Percentiles rank a stretch among this genome's conserved stretches.
Evolutionary conservation across 2,329 filamentous ascomycete genomes (phyloP).

Genomic region (Dactylellina drechsleri): DNA sequence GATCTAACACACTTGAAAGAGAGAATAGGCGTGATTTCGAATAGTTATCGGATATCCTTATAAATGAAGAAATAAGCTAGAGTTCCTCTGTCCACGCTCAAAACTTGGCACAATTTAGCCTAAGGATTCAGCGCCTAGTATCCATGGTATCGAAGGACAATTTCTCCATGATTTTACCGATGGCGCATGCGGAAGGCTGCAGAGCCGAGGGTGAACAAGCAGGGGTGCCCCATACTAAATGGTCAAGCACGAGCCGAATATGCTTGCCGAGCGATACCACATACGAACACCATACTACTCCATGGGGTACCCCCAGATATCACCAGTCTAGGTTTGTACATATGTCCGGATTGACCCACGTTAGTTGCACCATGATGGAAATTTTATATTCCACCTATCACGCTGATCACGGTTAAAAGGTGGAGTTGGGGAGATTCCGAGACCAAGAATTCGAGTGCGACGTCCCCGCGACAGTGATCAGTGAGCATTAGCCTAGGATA

Average conservation of each 20-base stretch:
- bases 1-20: too few relatives aligned
- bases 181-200: constrained; percentile 16
- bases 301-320: constrained; percentile 13
- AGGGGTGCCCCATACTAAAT: constrained; percentile 20
- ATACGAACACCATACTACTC: constrained; percentile 8
- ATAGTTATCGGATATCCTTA: too few relatives aligned
- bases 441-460: not conserved
- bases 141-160: not conserved
- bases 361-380: constrained; percentile 29
- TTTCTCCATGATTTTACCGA: not conserved
- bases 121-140: too few relatives aligned
- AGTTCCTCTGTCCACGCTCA: too few relatives aligned
- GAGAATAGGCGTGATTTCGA: too few relatives aligned
- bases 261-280: constrained; percentile 7
- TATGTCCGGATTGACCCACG: constrained; percentile 39
- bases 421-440: too few relatives aligned
- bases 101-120: too few relatives aligned
- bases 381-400: constrained; percentile 40
- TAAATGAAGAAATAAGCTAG: too few relatives aligned
- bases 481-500: constrained; percentile 13
- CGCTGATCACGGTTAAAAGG: constrained; percentile 22
- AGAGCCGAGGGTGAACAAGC: constrained; percentile 8
- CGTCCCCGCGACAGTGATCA: constrained; percentile 15
- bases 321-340: constrained; percentile 37
- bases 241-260: constrained; percentile 10